phyloP scores from a whole-genome alignment of 352 stramenopile species.

The Pythium volutum region DNA sequence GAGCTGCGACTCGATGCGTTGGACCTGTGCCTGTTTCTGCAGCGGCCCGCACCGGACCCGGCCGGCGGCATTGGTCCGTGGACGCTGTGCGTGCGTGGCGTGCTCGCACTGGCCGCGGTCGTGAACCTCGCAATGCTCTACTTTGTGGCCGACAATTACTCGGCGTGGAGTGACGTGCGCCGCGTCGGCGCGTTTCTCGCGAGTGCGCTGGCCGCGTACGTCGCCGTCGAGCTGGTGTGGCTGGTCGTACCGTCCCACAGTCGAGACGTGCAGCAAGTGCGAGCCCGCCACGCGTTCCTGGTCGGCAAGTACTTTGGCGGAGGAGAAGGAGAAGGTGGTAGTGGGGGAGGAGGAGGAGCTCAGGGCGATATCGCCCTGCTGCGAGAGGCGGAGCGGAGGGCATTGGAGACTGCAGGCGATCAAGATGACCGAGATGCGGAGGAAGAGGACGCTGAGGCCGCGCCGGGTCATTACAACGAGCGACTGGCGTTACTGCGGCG shows the following conservation, averaged over 20 bases:
- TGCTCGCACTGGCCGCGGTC: constrained; percentile 16
- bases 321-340: not conserved
- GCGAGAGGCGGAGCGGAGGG: constrained; percentile 5
- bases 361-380: not conserved
- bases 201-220: constrained; percentile 11
- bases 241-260: constrained; percentile 12
- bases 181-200: constrained; percentile 26
- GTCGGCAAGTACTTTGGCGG: constrained; percentile 25
- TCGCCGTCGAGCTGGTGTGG: constrained; percentile 23
- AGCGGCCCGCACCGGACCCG: constrained; percentile 19
- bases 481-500: constrained; percentile 17
- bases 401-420: not conserved
- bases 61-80: constrained; percentile 29
- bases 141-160: constrained; percentile 29
- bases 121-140: constrained; percentile 28
- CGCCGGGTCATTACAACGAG: constrained; percentile 8
- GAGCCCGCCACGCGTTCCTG: constrained; percentile 26
- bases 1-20: constrained; percentile 31
- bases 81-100: constrained; percentile 13
- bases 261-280: not conserved
- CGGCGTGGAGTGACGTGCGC: constrained; percentile 17
- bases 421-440: not conserved
- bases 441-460: not conserved
- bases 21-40: constrained; percentile 26
- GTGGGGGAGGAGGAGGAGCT: too few species aligned